Evolutionary conservation across 2,329 filamentous ascomycete species (phyloP), one percentile per base, ranked within the genome.

Genomic region (Zymoseptoria passerinii): DNA sequence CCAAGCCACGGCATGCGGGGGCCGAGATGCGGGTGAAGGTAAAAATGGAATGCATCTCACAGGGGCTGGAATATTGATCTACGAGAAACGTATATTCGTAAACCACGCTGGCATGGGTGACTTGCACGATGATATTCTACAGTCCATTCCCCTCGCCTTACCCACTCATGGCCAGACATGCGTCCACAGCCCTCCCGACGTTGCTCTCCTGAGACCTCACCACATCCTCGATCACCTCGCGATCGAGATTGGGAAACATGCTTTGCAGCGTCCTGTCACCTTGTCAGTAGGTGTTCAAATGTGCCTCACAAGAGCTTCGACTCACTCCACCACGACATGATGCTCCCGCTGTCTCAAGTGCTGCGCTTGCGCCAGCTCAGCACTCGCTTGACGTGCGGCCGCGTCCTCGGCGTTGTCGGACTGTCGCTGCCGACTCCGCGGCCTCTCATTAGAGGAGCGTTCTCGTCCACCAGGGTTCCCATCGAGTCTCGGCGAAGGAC

Each of bases 221-320:
- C 48, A 99, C 94, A 76, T 99, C 94, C 68, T 92, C 92, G 70
- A 99, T 97, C 44, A 99, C 83, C 53, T 99, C 95, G 68, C 85
- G 84, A 73, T 99, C 94, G 54, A 99, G 78, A 70, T 95, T 91
- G 0, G 94, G 94, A 72, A 99, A 99, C 94, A 99, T 99, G 67
- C 90, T 88, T 52, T 90, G 86, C 58, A 99, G 77, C 40, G 94
- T 97, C 75, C 77, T 79, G 56, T 50, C 5, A 9, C 8, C 10
- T n/a, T 29, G 51, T 62, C 35, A 64, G 59, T 48, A 35, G 16
- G 19, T n/a, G 18, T 28, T 1, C 16, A 35, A 16, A 35, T 6
- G 4, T 20, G 4, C 8, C 19, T 19, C 8, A 28, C 20, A 52
- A 13, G 28, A 16, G 35, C 52, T 16, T 48, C 10, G 49, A 60